Conservation (phyloP, 805 yeast species). For the Blastobotrys attinorum region DNA sequence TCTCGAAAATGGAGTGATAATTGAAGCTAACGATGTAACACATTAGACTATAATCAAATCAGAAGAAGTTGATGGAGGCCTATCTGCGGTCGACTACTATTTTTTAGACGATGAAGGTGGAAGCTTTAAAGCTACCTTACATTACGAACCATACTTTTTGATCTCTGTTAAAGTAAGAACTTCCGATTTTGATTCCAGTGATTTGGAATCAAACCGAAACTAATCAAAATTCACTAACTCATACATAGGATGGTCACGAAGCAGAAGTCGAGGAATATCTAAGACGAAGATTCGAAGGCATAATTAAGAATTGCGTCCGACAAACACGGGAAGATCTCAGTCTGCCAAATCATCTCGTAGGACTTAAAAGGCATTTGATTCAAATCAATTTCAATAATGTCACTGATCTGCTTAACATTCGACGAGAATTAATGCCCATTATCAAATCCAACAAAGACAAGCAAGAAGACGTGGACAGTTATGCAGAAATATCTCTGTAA, state of each 20-base stretch:
- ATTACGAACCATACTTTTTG: slow-evolving; percentile 81
- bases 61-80: slow-evolving; percentile 53
- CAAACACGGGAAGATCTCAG: slow-evolving; percentile 71
- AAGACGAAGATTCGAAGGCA: slow-evolving; percentile 55
- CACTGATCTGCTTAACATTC: slow-evolving; percentile 64
- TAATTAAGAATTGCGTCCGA: slow-evolving; percentile 48
- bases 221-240: neutral
- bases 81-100: slow-evolving; percentile 88
- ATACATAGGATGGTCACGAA: slow-evolving; percentile 35
- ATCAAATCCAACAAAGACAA: slow-evolving; percentile 57
- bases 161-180: slow-evolving; percentile 54
- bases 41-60: slow-evolving; percentile 38
- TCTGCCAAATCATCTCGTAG: slow-evolving; percentile 79
- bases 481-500: slow-evolving; percentile 45
- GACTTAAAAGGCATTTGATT: slow-evolving; percentile 56
- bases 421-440: slow-evolving; percentile 61
- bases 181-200: neutral
- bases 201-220: neutral
- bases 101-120: slow-evolving; percentile 97
- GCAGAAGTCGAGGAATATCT: slow-evolving; percentile 81
- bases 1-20: neutral
- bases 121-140: slow-evolving; percentile 76
- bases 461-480: slow-evolving; percentile 58
- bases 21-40: slow-evolving; percentile 2
- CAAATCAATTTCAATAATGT: slow-evolving; percentile 69